Base-by-base conservation (phyloP, 1,284 basidiomycete genomes). In the Tilletia walkeri region DNA sequence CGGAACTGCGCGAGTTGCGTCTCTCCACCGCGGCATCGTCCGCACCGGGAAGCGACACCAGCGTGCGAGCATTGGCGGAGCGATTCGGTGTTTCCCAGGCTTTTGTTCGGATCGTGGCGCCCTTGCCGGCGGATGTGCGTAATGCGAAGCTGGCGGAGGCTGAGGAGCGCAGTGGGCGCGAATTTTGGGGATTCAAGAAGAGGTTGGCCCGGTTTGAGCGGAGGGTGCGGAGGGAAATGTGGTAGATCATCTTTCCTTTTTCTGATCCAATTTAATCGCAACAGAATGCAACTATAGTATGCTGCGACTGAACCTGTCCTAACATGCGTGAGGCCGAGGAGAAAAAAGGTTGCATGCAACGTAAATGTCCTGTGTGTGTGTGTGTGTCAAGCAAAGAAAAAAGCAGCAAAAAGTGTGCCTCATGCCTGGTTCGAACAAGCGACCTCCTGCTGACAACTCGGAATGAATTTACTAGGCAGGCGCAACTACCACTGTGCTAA, bases 81-180 rank as follows among this genome's bases (percentile, higher is more conserved):
- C 59, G 70, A 59, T 82, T 81, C 65, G 73, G 76, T 45, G 79
- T 78, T 75, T 74, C 74, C 24, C 74, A 75, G 1, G 70, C 77
- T 4, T 82, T 82, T 63, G 70, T 83, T 4, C 72, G 73, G 45
- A 82, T 81, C 53, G 75, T 80, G 14, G 80, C 82, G 0, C 81
- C 81, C 3, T 56, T 75, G 47, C 73, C 75, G 3, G 78, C 78
- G 66, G 72, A 70, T 38, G 71, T 77, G 18, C 73, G 73, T 56
- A 41, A 67, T 53, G 73, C 69, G 2, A 75, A 76, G 66, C 18
- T 68, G 61, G 73, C 75, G 30, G 73, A 80, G 69, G 71, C 69
- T 10, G 67, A 77, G 54, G 61, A 73, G 24, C 67, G 73, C 56
- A 73, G 70, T 69, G 70, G 68, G 16, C 71, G 69, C 7, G 59